A percentile compares a stretch with the other conserved stretches of the same genome.
phyloP scores from a whole-genome alignment of 495 filamentous ascomycete species.

The Xeromyces bisporus region DNA sequence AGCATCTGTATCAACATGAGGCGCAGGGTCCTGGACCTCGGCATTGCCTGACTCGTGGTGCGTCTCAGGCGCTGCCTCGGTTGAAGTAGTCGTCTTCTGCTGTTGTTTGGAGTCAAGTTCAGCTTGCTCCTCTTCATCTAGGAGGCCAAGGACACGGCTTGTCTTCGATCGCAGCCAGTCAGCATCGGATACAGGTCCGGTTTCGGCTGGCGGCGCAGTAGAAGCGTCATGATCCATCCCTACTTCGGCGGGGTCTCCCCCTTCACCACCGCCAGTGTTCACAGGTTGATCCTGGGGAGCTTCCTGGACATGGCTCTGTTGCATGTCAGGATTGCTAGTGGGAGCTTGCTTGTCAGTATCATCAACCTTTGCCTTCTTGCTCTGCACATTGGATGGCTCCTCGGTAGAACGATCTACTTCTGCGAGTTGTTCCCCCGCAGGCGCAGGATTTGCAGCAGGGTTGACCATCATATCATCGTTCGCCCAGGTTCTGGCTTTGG shows the following conservation, averaged over 20 bases:
- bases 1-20: conserved; percentile 2
- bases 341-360: conserved; percentile 4
- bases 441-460: conserved; percentile 8
- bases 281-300: conserved; percentile 11
- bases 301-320: neutral
- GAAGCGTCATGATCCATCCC: conserved; percentile 7
- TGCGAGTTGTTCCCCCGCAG: conserved; percentile 10
- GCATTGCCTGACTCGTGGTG: conserved; percentile 5
- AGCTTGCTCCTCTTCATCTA: conserved; percentile 45
- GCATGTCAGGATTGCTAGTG: neutral
- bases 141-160: conserved; percentile 71
- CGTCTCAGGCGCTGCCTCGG: conserved; percentile 7
- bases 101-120: conserved; percentile 11
- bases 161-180: conserved; percentile 92
- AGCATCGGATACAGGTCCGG: conserved; percentile 37
- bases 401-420: conserved; percentile 13
- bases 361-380: conserved; percentile 25
- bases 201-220: conserved; percentile 6
- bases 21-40: conserved; percentile 5
- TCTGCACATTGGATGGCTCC: conserved; percentile 23
- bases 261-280: conserved; percentile 10
- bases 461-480: conserved; percentile 36
- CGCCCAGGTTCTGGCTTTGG: conserved; percentile 50
- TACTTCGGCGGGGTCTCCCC: conserved; percentile 7
- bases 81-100: conserved; percentile 1